phyloP scores from a whole-genome alignment of 306 rosid genomes.

The Medicago lupulina region DNA sequence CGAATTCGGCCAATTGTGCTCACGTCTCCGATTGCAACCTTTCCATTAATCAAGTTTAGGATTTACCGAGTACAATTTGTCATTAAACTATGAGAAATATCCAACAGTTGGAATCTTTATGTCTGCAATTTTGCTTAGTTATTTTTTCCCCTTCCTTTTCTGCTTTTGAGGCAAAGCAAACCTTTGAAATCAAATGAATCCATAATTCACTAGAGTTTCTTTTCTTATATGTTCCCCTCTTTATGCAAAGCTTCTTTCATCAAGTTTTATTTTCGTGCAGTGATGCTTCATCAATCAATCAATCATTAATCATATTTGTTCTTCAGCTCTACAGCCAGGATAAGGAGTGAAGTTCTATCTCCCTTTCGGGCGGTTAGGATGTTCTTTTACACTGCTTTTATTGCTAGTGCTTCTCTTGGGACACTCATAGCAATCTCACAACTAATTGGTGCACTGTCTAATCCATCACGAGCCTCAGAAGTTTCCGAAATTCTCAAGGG shows the following conservation, averaged over 20 bases:
- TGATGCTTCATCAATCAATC: conserved; percentile 49
- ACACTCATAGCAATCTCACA: conserved; percentile 74
- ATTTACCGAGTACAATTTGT: too few relatives aligned
- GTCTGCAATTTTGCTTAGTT: neutral
- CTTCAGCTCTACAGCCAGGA: conserved; percentile 85
- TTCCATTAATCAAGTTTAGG: too few relatives aligned
- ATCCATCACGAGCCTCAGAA: conserved; percentile 67
- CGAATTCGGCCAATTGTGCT: too few relatives aligned
- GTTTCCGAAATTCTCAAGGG: conserved; percentile 65
- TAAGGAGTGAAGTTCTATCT: conserved; percentile 84
- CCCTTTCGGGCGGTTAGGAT: conserved; percentile 87
- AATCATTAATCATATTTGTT: conserved; percentile 55
- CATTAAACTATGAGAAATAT: too few relatives aligned
- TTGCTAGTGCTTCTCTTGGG: conserved; percentile 81
- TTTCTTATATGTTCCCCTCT: conserved; percentile 46
- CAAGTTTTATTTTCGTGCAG: conserved; percentile 59
- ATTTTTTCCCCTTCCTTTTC: neutral
- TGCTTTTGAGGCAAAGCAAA: conserved; percentile 6
- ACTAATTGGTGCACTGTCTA: conserved; percentile 72
- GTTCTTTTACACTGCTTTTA: conserved; percentile 76
- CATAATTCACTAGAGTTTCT: conserved; percentile 26
- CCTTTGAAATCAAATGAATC: conserved; percentile 37
- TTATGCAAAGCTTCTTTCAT: conserved; percentile 49
- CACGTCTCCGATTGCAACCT: too few relatives aligned
- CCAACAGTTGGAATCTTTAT: neutral